A percentile compares a stretch with the other conserved stretches of the same genome.
Conservation (phyloP, 768 basidiomycete species). For the Phaffia australis region DNA sequence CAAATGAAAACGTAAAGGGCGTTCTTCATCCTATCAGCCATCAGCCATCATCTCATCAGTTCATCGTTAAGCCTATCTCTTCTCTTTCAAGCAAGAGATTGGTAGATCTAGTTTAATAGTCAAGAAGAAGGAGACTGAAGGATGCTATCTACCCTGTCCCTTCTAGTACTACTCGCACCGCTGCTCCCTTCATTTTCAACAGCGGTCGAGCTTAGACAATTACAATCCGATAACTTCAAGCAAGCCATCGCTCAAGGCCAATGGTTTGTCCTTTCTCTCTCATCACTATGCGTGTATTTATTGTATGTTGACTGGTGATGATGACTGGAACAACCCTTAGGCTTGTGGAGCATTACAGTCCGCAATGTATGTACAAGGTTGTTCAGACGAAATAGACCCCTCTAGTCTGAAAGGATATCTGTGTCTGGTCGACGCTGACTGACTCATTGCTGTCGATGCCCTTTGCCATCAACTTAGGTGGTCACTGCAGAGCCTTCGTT, state of each 20-base stretch:
- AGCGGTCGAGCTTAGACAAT: slow-evolving; percentile 27
- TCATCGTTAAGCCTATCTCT: no score
- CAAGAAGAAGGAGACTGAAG: no score
- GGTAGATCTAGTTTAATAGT: no score
- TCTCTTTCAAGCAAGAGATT: no score
- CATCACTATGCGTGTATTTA: background rate
- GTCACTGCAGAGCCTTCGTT: slow-evolving; percentile 63
- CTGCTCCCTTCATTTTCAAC: no score
- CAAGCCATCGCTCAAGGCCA: slow-evolving; percentile 32
- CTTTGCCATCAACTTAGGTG: slow-evolving; percentile 29
- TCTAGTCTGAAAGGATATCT: background rate
- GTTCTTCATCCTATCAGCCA: no score
- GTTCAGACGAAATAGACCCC: background rate
- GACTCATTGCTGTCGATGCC: background rate
- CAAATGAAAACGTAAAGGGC: no score
- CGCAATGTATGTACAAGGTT: slow-evolving; percentile 49
- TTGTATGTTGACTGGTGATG: background rate
- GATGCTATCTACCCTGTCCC: no score
- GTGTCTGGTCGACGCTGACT: background rate
- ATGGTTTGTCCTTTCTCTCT: slow-evolving; percentile 32
- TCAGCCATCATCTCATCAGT: no score
- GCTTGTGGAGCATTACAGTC: slow-evolving; percentile 81
- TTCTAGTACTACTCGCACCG: no score
- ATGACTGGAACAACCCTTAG: slow-evolving; percentile 31
- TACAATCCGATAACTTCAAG: slow-evolving; percentile 37